A percentile compares a stretch with the other conserved stretches of the same genome.
Conservation (phyloP, 2,329 filamentous ascomycete species). For the Talaromyces rugulosus region DNA sequence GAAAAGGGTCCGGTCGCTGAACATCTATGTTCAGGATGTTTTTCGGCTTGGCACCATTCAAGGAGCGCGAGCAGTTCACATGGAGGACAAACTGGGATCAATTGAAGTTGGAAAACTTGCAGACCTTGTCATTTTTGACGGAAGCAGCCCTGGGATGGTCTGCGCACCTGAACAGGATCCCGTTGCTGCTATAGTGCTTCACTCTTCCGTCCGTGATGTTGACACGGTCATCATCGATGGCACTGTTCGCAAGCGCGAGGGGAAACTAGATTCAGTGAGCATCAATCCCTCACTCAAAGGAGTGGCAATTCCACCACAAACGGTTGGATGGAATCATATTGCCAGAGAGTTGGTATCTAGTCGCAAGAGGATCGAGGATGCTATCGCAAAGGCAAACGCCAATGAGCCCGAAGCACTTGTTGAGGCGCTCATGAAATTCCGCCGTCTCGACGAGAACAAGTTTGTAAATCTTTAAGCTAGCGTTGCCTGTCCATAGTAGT, state of each 20-base stretch:
- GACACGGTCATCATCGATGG: conserved; percentile 28
- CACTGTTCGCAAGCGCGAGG: neutral
- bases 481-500: neutral
- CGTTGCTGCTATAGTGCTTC: conserved; percentile 26
- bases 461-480: neutral
- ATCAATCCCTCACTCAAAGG: neutral
- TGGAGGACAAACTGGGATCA: conserved; percentile 24
- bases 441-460: neutral
- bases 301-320: neutral
- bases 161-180: conserved; percentile 26
- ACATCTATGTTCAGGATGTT: neutral
- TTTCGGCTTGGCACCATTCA: conserved; percentile 25
- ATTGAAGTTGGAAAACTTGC: conserved; percentile 25
- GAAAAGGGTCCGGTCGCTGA: neutral
- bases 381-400: neutral
- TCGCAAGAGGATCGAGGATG: neutral
- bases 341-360: neutral
- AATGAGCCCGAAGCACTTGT: neutral
- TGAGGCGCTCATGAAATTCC: neutral
- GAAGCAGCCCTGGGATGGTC: conserved; percentile 21
- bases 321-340: neutral
- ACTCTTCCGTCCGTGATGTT: conserved; percentile 23
- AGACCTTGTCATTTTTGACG: conserved; percentile 28
- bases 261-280: neutral
- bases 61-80: conserved; percentile 23